These are phyloP conservation scores for Heritiera fomes DNA, from an alignment of 345 rosid genomes.

Conservation along the genomic window DNA sequence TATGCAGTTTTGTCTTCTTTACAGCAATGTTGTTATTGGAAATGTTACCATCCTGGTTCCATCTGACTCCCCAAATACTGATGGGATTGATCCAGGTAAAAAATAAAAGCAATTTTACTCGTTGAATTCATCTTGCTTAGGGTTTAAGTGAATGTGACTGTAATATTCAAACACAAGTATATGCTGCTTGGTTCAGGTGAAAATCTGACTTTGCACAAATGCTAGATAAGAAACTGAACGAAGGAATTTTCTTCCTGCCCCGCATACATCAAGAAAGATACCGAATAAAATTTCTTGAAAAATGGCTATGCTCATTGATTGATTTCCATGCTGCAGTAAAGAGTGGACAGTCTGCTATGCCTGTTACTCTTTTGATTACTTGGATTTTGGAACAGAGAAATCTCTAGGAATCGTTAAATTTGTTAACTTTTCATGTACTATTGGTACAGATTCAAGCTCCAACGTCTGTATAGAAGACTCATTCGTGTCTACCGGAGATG, in stretches of 20 bases:
- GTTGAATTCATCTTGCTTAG: neutral
- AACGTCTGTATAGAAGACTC: conserved; percentile 96
- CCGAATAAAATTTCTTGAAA: neutral
- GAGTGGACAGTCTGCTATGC: neutral
- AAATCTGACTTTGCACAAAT: neutral
- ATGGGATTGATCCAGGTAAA: conserved; percentile 94
- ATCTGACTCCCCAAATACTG: conserved; percentile 85
- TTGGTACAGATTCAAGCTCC: conserved; percentile 67
- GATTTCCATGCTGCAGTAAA: neutral
- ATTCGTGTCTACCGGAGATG: conserved; percentile 83
- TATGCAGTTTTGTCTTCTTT: neutral
- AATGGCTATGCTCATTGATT: neutral
- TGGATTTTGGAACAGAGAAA: neutral
- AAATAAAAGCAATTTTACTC: neutral
- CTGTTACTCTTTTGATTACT: neutral
- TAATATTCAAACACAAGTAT: neutral
- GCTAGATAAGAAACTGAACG: neutral
- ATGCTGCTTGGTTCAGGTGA: neutral
- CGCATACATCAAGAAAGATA: neutral
- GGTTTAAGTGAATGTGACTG: neutral
- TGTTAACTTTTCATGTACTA: neutral
- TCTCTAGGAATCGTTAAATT: neutral
- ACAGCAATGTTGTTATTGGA: conserved; percentile 76
- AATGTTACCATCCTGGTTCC: conserved; percentile 91
- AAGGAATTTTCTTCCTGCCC: neutral